Base-by-base conservation (phyloP, 192 early-diverging fungal species). In the Coemansia sp. region DNA sequence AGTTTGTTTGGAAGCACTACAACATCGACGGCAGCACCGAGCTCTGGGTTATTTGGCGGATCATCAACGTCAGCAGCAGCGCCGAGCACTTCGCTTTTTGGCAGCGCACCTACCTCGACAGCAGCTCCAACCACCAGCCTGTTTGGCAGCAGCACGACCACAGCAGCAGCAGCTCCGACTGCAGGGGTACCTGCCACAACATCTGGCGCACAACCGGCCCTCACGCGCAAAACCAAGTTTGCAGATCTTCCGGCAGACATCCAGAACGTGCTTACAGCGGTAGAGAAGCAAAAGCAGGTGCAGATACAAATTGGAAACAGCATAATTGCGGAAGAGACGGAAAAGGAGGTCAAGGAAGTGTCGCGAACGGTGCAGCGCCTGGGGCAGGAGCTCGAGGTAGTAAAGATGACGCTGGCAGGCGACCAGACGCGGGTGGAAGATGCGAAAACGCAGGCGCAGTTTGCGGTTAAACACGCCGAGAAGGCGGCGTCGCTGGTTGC, bases 401-500 rank as follows among this genome's bases (percentile, higher is more conserved):
- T 65, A 17, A 51, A 49, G 16, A 77, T 77, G 75, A 77, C 75
- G 5, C 45, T 77, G 43, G 31, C 14, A 0, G 61, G 69, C 21
- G 75, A 77, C 62, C 61, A 62, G 3, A 57, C 63, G 37, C 65
- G 57, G 35, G 75, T 77, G 2, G 75, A 77, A 10, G 69, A 77
- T 0, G 65, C 69, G n/a, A 49, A 52, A 37, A 43, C 43, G 2
- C 69, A 65, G 25, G 69, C 71, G 4, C 49, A 27, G 31, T 77
- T 77, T 65, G 75, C 69, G 2, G 62, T 77, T 25, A 77, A 72
- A 62, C 75, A 77, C 25, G 75, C 75, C 1, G 65, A 77, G 51
- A 71, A 65, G 69, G 75, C 39, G 2, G 69, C 75, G 52, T 67
- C 69, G 39, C 62, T 77, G 25, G 70, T 77, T 2, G 69, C 69